Evolutionary conservation across 495 filamentous ascomycete species (phyloP).

Genomic region (Tuber melanosporum): DNA sequence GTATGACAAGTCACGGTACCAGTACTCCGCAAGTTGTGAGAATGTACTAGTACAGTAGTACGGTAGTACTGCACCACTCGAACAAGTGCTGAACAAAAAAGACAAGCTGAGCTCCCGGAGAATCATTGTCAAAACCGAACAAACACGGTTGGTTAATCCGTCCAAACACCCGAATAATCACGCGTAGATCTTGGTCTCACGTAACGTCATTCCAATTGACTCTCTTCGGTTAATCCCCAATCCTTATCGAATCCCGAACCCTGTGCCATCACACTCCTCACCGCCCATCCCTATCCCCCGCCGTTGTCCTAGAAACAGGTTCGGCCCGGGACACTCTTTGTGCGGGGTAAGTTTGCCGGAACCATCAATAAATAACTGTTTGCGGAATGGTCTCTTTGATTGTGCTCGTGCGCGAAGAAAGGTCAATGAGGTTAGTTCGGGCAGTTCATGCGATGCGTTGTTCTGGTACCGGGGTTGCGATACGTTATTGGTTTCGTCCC

Average conservation of each 20-base stretch:
- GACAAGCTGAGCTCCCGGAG: neutral
- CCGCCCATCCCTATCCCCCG: neutral
- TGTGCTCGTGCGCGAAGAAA: neutral
- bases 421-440: neutral
- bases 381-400: neutral
- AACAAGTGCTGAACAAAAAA: no score
- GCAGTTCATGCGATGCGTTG: neutral
- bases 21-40: no score
- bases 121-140: neutral
- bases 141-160: neutral
- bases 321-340: neutral
- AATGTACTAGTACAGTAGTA: no score
- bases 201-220: neutral
- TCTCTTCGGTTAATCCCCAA: neutral
- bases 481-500: neutral
- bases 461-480: conserved; percentile 5
- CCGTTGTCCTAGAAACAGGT: conserved; percentile 4
- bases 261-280: neutral
- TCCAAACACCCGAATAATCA: neutral
- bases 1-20: neutral
- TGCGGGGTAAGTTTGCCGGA: neutral
- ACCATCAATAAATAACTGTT: conserved; percentile 3
- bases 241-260: neutral
- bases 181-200: neutral
- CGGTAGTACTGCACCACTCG: no score